phyloP scores from a whole-genome alignment of 495 filamentous ascomycete genomes.

The Talaromyces proteolyticus region DNA sequence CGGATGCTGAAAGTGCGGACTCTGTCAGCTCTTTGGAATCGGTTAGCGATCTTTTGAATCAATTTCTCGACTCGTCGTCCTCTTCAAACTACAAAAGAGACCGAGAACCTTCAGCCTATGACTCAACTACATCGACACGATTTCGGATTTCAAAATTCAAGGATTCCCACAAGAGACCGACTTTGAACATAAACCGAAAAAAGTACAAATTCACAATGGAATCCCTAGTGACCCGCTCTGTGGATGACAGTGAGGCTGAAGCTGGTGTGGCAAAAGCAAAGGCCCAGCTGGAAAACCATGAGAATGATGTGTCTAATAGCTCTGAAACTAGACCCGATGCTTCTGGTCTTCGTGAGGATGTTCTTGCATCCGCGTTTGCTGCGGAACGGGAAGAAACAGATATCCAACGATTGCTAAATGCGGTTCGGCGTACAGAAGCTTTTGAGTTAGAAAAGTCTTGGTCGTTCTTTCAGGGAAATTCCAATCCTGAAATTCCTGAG shows the following conservation, averaged over 20 bases:
- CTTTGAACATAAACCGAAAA: slow-evolving; percentile 4
- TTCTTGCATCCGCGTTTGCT: slow-evolving; percentile 35
- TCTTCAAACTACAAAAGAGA: slow-evolving; percentile 12
- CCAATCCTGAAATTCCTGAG: slow-evolving; percentile 23
- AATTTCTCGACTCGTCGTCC: slow-evolving; percentile 5
- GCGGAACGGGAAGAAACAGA: slow-evolving; percentile 51
- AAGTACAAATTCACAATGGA: slow-evolving; percentile 67
- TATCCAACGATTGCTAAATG: slow-evolving; percentile 55
- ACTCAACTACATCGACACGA: not conserved
- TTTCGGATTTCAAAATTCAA: not conserved
- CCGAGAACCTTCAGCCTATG: not conserved
- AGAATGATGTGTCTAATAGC: slow-evolving; percentile 8
- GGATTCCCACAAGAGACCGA: not conserved
- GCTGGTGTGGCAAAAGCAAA: slow-evolving; percentile 48
- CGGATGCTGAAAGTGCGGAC: slow-evolving; percentile 63
- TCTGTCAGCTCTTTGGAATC: slow-evolving; percentile 48
- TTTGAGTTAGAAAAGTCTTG: slow-evolving; percentile 53
- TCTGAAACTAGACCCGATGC: slow-evolving; percentile 10
- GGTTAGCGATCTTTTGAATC: slow-evolving; percentile 31
- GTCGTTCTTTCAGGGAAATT: slow-evolving; percentile 61
- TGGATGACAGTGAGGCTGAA: slow-evolving; percentile 51
- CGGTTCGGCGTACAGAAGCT: slow-evolving; percentile 71
- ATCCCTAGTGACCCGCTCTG: slow-evolving; percentile 53
- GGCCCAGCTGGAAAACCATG: slow-evolving; percentile 28
- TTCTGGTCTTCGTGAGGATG: slow-evolving; percentile 30